phyloP scores from a whole-genome alignment of 768 basidiomycete genomes.

The Tulasnella sp. region DNA sequence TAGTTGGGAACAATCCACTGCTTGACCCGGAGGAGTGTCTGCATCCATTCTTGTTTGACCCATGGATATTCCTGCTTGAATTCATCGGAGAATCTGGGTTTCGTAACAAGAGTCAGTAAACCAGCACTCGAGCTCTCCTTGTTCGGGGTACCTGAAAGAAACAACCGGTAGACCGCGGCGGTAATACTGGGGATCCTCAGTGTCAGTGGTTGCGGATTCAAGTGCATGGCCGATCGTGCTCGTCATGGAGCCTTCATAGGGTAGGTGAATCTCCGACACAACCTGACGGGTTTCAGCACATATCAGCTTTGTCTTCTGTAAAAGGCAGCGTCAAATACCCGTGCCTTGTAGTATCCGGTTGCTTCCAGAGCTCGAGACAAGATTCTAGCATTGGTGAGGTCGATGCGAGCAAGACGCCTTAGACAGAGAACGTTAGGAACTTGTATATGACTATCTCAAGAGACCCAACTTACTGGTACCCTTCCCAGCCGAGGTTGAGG shows the following conservation, averaged over 20 bases:
- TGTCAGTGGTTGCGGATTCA: constrained; percentile 43
- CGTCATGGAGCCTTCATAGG: constrained; percentile 23
- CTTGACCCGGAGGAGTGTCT: constrained; percentile 35
- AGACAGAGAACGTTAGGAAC: constrained; percentile 30
- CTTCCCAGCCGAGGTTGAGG: constrained; percentile 50
- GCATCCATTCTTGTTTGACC: constrained; percentile 52
- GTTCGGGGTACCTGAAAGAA: constrained; percentile 35
- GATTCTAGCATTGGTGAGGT: constrained; percentile 56
- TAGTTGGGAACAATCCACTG: constrained; percentile 62
- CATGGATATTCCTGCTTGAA: constrained; percentile 48
- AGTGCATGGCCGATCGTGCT: constrained; percentile 22
- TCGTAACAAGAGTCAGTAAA: neutral
- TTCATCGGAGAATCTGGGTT: constrained; percentile 41
- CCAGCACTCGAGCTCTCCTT: no score
- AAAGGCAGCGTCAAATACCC: neutral
- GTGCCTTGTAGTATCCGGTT: constrained; percentile 44
- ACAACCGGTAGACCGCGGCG: constrained; percentile 47
- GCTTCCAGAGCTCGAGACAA: constrained; percentile 55
- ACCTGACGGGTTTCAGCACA: neutral
- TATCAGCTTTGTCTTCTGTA: neutral
- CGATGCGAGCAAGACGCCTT: constrained; percentile 38
- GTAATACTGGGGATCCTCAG: constrained; percentile 38
- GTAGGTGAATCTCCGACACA: constrained; percentile 46
- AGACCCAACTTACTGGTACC: constrained; percentile 26
- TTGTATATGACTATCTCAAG: constrained; percentile 24